These are phyloP conservation scores for Helminthosporium solani DNA, from an alignment of 2,329 filamentous ascomycete genomes.

Conservation along the genomic window DNA sequence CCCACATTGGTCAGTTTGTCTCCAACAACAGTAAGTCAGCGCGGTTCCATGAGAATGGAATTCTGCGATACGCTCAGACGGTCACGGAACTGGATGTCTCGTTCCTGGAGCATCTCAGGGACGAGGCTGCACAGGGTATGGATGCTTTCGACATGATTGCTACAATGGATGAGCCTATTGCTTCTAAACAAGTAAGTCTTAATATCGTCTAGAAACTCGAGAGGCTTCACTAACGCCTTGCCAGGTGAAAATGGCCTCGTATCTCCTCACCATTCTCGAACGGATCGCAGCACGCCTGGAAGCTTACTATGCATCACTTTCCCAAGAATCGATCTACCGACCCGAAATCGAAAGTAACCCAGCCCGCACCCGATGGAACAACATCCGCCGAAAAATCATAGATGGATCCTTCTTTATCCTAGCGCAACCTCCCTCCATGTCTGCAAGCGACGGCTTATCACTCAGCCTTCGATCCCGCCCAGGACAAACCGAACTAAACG, in stretches of 20 bases:
- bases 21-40: conserved; percentile 44
- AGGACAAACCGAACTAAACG: conserved; percentile 8
- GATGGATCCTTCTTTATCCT: conserved; percentile 57
- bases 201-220: no score
- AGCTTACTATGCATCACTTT: conserved; percentile 54
- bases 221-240: no score
- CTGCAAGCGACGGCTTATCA: conserved; percentile 5
- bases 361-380: conserved; percentile 54
- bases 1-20: conserved; percentile 55
- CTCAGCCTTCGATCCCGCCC: conserved; percentile 4
- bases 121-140: conserved; percentile 20
- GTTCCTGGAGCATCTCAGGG: conserved; percentile 21
- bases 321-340: conserved; percentile 52
- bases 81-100: conserved; percentile 20
- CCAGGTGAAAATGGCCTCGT: conserved; percentile 46
- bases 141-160: conserved; percentile 22
- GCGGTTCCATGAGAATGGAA: conserved; percentile 23
- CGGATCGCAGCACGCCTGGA: conserved; percentile 54
- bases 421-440: conserved; percentile 23
- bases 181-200: conserved; percentile 13
- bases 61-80: conserved; percentile 18
- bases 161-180: conserved; percentile 14
- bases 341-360: conserved; percentile 56
- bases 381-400: conserved; percentile 50
- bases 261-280: conserved; percentile 53